Evolutionary conservation across 495 filamentous ascomycete genomes (phyloP), one percentile per base, ranked within the genome.

Genomic region (Cryomyces minteri): DNA sequence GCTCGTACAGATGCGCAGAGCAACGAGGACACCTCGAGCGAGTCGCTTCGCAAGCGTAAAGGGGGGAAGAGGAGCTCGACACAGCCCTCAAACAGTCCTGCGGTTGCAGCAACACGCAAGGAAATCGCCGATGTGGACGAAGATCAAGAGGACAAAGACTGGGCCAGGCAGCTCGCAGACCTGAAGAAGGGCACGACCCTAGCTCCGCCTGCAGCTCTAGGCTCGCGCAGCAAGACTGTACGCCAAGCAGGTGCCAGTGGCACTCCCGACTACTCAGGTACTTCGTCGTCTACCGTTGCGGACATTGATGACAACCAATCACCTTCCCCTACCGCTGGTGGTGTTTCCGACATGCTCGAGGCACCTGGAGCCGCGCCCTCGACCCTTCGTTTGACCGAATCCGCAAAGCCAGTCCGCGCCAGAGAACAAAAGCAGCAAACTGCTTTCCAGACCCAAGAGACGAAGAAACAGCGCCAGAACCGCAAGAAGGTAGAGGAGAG

Each of bases 391-490:
- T 62, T 94, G 39, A 87, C 79, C 39, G 75, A 76, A 38, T 62
- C 69, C 5, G 66, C 72, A 31, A 73, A 80, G 51, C 68, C 71
- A 39, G 64, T 64, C 39, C 71, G 75, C 52, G 61, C 73, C 39
- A 80, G 78, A 66, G 72, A 78, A 60, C 64, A 70, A 57, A 81
- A 80, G 67, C 53, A 66, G 46, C 67, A 71, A 55, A 33, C 48
- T 5, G 64, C 68, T 57, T 58, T 62, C 43, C 55, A 62, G 41
- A 51, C 61, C 12, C 68, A 76, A 47, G 81, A 88, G 64, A 82
- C 78, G 29, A 92, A 94, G 78, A 94, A 92, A 70, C 82, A 88
- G 65, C 77, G 86, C 42, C 84, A 90, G 66, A 83, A 90, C 63
- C 72, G 74, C 33, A 69, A 76, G 59, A 94, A 88, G 72, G 76